A percentile compares a stretch with the other conserved stretches of the same genome.
These are phyloP conservation scores for Thecaphora frezii DNA, from an alignment of 1,284 basidiomycete genomes.

Conservation along the genomic window DNA sequence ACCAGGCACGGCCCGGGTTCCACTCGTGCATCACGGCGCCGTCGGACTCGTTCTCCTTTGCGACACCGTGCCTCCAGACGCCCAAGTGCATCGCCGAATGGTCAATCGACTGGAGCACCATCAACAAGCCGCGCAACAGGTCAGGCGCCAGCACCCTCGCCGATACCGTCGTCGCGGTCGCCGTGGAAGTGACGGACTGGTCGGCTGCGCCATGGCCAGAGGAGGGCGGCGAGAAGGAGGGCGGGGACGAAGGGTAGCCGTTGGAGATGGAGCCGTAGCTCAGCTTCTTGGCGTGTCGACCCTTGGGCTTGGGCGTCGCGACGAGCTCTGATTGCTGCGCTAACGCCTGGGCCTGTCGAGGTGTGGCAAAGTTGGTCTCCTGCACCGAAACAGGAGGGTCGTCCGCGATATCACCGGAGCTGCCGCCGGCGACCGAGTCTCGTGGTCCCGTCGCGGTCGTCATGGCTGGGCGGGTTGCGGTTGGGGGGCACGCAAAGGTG, in stretches of 20 bases:
- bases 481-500: no score
- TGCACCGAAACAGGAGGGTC: no score
- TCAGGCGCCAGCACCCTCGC: slow-evolving; percentile 40
- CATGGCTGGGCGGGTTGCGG: no score
- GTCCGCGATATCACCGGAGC: no score
- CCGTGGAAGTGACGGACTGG: not conserved
- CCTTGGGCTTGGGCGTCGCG: not conserved
- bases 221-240: not conserved
- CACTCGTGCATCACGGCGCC: slow-evolving; percentile 17
- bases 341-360: no score
- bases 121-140: slow-evolving; percentile 40
- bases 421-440: no score
- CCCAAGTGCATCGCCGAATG: slow-evolving; percentile 33
- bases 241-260: not conserved
- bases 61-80: slow-evolving; percentile 37
- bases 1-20: slow-evolving; percentile 20
- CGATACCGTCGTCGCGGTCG: slow-evolving; percentile 9
- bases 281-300: not conserved
- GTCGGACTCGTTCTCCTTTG: slow-evolving; percentile 25
- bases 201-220: not conserved
- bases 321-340: not conserved
- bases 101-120: slow-evolving; percentile 42
- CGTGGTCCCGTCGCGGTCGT: no score
- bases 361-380: slow-evolving; percentile 12
- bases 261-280: not conserved